Conservation (phyloP, 139 green algal species). For the Tetraselmis striata region DNA sequence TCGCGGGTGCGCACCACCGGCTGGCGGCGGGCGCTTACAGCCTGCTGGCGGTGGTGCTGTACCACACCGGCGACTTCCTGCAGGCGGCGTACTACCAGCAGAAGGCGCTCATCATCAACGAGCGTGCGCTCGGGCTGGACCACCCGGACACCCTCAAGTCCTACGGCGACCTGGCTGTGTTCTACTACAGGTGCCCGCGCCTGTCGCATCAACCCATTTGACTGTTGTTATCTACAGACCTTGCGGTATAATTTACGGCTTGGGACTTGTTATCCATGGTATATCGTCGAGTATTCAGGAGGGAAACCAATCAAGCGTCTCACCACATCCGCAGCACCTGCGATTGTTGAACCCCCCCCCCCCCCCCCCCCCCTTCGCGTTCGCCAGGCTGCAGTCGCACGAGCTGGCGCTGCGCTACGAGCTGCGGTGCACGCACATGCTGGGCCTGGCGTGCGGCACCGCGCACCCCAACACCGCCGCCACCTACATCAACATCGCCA, state of each 20-base stretch:
- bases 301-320: slow-evolving; percentile 15
- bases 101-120: slow-evolving; percentile 32
- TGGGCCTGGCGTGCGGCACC: slow-evolving; percentile 28
- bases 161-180: slow-evolving; percentile 45
- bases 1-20: slow-evolving; percentile 28
- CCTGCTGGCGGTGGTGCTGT: slow-evolving; percentile 40
- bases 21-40: slow-evolving; percentile 34
- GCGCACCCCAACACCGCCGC: slow-evolving; percentile 39
- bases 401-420: slow-evolving; percentile 22
- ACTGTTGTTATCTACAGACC: too few species aligned
- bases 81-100: slow-evolving; percentile 33
- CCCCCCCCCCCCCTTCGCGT: too few species aligned
- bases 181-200: slow-evolving; percentile 43
- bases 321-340: too few species aligned
- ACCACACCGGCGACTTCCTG: slow-evolving; percentile 44
- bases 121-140: slow-evolving; percentile 41
- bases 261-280: too few species aligned
- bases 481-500: slow-evolving; percentile 44
- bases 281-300: too few species aligned
- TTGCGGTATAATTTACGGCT: too few species aligned
- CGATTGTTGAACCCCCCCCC: too few species aligned
- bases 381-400: slow-evolving; percentile 2
- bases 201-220: slow-evolving; percentile 25
- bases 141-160: slow-evolving; percentile 46
- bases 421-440: slow-evolving; percentile 30